Percentiles rank a stretch among this genome's conserved stretches.
phyloP scores from a whole-genome alignment of 805 yeast genomes.

The Wickerhamiella qilinensis region DNA sequence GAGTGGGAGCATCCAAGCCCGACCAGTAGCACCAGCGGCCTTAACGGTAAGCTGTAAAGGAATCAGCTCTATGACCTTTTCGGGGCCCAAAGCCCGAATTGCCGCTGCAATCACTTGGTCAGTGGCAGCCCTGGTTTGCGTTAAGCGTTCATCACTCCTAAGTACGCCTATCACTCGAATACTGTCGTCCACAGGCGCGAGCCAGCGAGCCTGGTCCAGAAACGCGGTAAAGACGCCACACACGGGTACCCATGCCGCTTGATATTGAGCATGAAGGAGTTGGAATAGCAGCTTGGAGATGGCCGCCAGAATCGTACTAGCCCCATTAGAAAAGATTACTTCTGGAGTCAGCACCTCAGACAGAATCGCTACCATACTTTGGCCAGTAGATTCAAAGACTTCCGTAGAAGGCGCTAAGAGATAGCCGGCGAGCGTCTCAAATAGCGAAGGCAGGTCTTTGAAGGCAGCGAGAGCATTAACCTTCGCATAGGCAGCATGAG shows the following conservation, averaged over 20 bases:
- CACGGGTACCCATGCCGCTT: conserved; percentile 58
- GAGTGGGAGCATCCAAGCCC: conserved; percentile 91
- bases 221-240: conserved; percentile 50
- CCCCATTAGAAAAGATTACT: conserved; percentile 29
- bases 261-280: conserved; percentile 56
- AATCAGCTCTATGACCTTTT: conserved; percentile 49
- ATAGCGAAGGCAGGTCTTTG: conserved; percentile 37
- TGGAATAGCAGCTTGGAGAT: conserved; percentile 41
- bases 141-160: conserved; percentile 64
- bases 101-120: conserved; percentile 72
- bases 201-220: conserved; percentile 43
- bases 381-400: conserved; percentile 63
- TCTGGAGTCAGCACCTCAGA: conserved; percentile 41
- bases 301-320: conserved; percentile 22
- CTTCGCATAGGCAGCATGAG: conserved; percentile 39
- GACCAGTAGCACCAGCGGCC: conserved; percentile 45
- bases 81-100: conserved; percentile 73
- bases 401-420: conserved; percentile 48
- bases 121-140: conserved; percentile 50
- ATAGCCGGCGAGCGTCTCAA: conserved; percentile 43
- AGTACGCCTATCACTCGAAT: conserved; percentile 67
- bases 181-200: conserved; percentile 54
- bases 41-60: conserved; percentile 55
- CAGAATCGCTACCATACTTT: conserved; percentile 70
- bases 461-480: conserved; percentile 38